Base-by-base conservation (phyloP, 1,284 basidiomycete genomes). In the Singerocomus rubriflavus region DNA sequence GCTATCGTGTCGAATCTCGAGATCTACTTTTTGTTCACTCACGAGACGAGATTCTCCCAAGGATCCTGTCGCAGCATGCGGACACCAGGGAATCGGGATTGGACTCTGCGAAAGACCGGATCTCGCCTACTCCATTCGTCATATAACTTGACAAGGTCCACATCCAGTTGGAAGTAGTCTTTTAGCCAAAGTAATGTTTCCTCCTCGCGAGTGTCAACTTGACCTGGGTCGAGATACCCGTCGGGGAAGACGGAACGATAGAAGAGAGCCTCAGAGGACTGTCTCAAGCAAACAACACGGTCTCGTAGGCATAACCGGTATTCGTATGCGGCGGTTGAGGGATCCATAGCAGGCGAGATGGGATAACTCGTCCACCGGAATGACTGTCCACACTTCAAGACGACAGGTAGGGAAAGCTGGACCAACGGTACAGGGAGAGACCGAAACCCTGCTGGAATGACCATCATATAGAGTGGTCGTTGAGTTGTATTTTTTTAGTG, bases 11-110 rank as follows among this genome's bases (percentile, higher is more conserved):
- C 40, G 46, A 57, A 36, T 17, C 33, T 35, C 32, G 17, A 44
- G 45, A 49, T 30, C n/a, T 44, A 17, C 37, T 44, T 33, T 51
- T 36, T 51, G 32, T 40, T 37, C 40, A 82, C 91, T 60, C 66
- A 95, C 93, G 90, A 92, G 38, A 97, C 72, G 26, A 97, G 77
- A 60, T 90, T 95, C 71, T 98, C 97, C 87, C 93, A 99, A 48
- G 93, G 92, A 65, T 98, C 94, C 67, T 99, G 96, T 57, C 92
- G 77, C 34, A 98, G 71, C 57, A 98, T 88, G 38, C 81, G 68
- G 44, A 88, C 84, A 17, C 88, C 84, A 47, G 74, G 66, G 58
- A 89, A 90, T 21, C 84, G 73, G 29, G 77, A 71, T 50, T 79
- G 75, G 39, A 91, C 70, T 26, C 72, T 75, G 9, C 78, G 74